These are phyloP conservation scores for Starmerella powellii DNA, from an alignment of 805 yeast genomes.

Conservation along the genomic window DNA sequence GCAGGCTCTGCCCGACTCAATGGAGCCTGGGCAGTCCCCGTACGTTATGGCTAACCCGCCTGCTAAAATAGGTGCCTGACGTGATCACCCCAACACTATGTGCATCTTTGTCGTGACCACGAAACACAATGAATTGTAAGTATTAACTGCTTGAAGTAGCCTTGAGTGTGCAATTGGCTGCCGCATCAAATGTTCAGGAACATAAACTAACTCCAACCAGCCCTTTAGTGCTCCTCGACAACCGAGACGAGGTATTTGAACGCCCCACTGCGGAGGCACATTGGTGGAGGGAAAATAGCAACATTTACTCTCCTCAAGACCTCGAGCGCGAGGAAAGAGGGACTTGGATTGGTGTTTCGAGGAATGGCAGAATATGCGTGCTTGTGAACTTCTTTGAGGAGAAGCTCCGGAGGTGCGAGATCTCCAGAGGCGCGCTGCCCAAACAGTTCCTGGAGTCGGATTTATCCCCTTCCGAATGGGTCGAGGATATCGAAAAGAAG, in stretches of 20 bases:
- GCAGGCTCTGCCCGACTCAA: too few species aligned
- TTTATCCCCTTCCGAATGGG: constrained; percentile 38
- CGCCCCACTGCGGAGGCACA: constrained; percentile 58
- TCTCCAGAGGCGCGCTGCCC: constrained; percentile 46
- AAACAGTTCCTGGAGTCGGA: constrained; percentile 34
- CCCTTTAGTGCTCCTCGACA: constrained; percentile 64
- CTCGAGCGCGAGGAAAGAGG: constrained; percentile 64
- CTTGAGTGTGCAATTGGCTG: too few species aligned
- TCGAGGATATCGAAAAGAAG: constrained; percentile 23
- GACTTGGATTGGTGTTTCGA: constrained; percentile 77
- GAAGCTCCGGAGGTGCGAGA: constrained; percentile 24
- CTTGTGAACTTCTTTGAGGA: constrained; percentile 63
- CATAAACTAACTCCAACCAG: constrained; percentile 16
- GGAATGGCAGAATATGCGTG: constrained; percentile 53
- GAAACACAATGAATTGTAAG: constrained; percentile 51
- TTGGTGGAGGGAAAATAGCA: constrained; percentile 31
- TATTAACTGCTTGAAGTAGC: background rate
- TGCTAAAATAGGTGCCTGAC: background rate
- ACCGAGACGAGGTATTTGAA: constrained; percentile 73
- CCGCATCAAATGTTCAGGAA: too few species aligned
- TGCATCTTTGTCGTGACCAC: constrained; percentile 65
- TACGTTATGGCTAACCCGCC: too few species aligned
- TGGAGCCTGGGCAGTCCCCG: too few species aligned
- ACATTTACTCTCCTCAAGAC: constrained; percentile 59
- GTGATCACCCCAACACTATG: constrained; percentile 36